These are phyloP conservation scores for Polysphondylium violaceum DNA, from an alignment of 78 protist genomes.

Conservation along the genomic window DNA sequence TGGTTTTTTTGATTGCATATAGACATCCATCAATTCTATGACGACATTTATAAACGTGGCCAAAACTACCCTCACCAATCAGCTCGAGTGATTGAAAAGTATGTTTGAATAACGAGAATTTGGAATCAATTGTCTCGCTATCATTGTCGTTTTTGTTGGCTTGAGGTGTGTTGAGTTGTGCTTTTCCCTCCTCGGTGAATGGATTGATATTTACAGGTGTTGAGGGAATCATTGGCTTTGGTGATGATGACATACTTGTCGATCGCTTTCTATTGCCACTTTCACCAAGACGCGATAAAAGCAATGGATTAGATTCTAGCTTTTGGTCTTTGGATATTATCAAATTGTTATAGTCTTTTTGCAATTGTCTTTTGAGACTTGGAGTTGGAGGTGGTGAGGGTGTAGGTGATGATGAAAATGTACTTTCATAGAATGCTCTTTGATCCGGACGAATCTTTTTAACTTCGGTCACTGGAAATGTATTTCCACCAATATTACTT, in stretches of 20 bases:
- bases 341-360: background rate
- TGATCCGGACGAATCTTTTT: constrained; percentile 51
- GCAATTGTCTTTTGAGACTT: background rate
- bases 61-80: constrained; percentile 81
- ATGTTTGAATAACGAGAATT: constrained; percentile 26
- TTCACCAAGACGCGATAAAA: background rate
- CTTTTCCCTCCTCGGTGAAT: constrained; percentile 45
- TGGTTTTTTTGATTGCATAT: constrained; percentile 65
- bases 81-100: constrained; percentile 39
- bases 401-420: constrained; percentile 32
- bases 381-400: constrained; percentile 82
- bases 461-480: constrained; percentile 20
- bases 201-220: constrained; percentile 40
- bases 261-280: constrained; percentile 40
- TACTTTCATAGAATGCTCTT: constrained; percentile 37
- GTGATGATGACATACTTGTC: constrained; percentile 39
- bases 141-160: background rate
- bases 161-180: background rate
- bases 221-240: background rate
- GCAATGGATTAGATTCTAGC: constrained; percentile 4
- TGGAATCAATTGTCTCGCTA: background rate
- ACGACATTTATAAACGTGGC: constrained; percentile 36
- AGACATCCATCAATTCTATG: constrained; percentile 77
- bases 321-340: constrained; percentile 1
- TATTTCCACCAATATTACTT: constrained; percentile 7